Base-by-base conservation (phyloP, 192 early-diverging fungal genomes). In the Lobosporangium transversale region DNA sequence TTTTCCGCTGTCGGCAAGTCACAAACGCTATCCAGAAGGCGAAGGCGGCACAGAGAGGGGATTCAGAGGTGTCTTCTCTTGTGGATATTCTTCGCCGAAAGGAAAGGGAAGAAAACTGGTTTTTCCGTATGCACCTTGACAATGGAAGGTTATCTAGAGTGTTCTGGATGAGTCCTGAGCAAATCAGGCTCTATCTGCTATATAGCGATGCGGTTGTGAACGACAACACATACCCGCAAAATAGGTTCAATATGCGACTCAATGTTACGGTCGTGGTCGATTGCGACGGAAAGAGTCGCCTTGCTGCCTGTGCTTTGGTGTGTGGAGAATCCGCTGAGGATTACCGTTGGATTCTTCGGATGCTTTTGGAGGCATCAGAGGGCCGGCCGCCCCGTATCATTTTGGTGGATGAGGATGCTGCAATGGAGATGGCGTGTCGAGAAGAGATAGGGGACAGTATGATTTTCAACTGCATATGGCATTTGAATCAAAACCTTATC, bases 141-240 rank as follows among this genome's bases (percentile, higher is more conserved):
- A n/a, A n/a, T n/a, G n/a, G n/a, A n/a, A n/a, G n/a, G n/a, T n/a
- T n/a, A n/a, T n/a, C n/a, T n/a, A n/a, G 56, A 36, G 31, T 58
- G 8, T 58, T 58, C 18, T 58, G 56, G 56, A 58, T 58, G 56
- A 44, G 18, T 44, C 56, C 56, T 7, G 1, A 1, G 3, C 37
- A 58, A 17, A 33, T 37, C 2, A 29, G 8, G 1, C 21, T 36
- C 10, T 58, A 58, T 29, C 24, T 20, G 26, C 56, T 31, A 3
- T 50, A 62, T 37, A 45, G 58, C 15, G 68, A 70, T 40, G 9
- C 62, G 2, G 35, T 70, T 0, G 2, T 62, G 4, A 62, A 43
- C 31, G 30, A 70, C 33, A 55, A 61, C 30, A 70, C 44, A 0
- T 33, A 42, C 8, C 45, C 8, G 17, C 53, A 37, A 12, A 65